Evolutionary conservation across 306 rosid genomes (phyloP).

Genomic region (Cicer pinnatifidum): DNA sequence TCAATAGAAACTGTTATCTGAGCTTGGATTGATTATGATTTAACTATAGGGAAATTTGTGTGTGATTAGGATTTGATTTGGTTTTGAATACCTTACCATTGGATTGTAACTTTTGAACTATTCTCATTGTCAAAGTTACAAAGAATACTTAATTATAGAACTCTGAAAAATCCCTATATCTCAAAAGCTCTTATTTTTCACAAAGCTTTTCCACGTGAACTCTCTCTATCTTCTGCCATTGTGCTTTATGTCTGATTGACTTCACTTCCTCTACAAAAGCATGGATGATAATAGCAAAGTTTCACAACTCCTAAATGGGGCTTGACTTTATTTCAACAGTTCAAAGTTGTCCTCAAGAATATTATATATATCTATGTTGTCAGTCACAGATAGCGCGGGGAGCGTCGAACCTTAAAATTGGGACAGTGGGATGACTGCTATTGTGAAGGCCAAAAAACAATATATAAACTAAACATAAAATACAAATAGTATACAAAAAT

Average conservation of each 20-base stretch:
- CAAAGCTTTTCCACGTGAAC: neutral
- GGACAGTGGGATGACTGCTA: too few species aligned
- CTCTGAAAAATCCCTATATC: neutral
- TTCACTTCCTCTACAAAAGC: slow-evolving; percentile 18
- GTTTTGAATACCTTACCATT: slow-evolving; percentile 17
- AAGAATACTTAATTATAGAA: neutral
- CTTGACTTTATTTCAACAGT: neutral
- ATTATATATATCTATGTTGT: neutral
- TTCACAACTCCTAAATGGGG: neutral
- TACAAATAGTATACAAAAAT: too few species aligned
- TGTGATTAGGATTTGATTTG: slow-evolving; percentile 8
- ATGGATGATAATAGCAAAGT: slow-evolving; percentile 12
- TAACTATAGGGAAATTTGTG: neutral
- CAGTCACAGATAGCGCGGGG: too few species aligned
- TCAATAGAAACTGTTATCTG: neutral
- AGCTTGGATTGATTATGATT: slow-evolving; percentile 24
- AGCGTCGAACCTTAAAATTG: too few species aligned
- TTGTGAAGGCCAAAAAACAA: too few species aligned
- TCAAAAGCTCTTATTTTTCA: neutral
- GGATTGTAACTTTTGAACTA: neutral
- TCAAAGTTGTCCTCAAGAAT: slow-evolving; percentile 6
- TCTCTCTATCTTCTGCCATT: neutral
- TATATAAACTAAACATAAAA: too few species aligned
- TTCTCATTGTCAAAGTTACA: neutral
- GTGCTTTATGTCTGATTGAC: slow-evolving; percentile 11